A percentile compares a stretch with the other conserved stretches of the same genome.
Conservation (phyloP, 2,329 filamentous ascomycete species). For the Pseudogymnoascus sp. region DNA sequence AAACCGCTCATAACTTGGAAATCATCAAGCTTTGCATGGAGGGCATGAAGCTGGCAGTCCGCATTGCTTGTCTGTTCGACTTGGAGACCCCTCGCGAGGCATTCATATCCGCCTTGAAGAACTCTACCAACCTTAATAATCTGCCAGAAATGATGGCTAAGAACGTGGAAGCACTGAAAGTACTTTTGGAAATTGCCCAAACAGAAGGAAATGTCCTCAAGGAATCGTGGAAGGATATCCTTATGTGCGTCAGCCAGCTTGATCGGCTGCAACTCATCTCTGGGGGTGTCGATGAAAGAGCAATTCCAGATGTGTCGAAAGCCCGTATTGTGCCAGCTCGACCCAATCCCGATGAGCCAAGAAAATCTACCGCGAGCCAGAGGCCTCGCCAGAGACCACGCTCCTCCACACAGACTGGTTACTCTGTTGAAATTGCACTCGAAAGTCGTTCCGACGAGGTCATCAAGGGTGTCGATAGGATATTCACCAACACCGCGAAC, state of each 20-base stretch:
- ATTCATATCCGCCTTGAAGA: slow-evolving; percentile 86
- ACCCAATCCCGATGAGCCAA: slow-evolving; percentile 45
- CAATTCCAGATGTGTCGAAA: slow-evolving; percentile 85
- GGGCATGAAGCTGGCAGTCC: slow-evolving; percentile 87
- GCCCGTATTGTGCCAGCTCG: slow-evolving; percentile 60
- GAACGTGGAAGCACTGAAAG: slow-evolving; percentile 90
- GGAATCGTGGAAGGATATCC: slow-evolving; percentile 88
- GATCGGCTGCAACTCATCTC: slow-evolving; percentile 93
- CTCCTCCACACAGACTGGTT: slow-evolving; percentile 40
- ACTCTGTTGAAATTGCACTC: slow-evolving; percentile 73
- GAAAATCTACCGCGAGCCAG: slow-evolving; percentile 54
- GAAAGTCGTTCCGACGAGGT: slow-evolving; percentile 91
- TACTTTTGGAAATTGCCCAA: slow-evolving; percentile 82
- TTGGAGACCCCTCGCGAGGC: slow-evolving; percentile 88
- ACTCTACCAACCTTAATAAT: slow-evolving; percentile 93
- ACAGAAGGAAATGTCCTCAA: slow-evolving; percentile 85
- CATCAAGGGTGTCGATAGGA: slow-evolving; percentile 84
- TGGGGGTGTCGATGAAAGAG: slow-evolving; percentile 85
- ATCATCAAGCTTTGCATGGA: slow-evolving; percentile 90
- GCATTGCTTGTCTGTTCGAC: slow-evolving; percentile 88
- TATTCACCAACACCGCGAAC: slow-evolving; percentile 94
- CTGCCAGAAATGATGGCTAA: slow-evolving; percentile 91
- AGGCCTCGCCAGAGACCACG: slow-evolving; percentile 43
- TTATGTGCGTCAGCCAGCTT: slow-evolving; percentile 92
- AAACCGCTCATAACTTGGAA: slow-evolving; percentile 86